These are phyloP conservation scores for Trichosanthes truncata DNA, from an alignment of 306 rosid species.

Conservation along the genomic window DNA sequence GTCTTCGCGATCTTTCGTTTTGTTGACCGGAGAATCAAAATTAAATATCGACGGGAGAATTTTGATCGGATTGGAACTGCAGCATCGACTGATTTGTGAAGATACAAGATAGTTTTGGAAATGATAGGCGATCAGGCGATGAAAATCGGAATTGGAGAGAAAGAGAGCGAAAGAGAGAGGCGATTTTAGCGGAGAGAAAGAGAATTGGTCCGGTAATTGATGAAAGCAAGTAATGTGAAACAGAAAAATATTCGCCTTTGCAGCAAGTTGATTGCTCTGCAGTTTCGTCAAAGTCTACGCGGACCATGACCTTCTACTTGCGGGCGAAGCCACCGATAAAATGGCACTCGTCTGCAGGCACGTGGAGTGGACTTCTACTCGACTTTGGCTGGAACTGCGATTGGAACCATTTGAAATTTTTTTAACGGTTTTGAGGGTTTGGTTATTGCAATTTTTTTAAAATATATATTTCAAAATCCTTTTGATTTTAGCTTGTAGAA, in stretches of 20 bases:
- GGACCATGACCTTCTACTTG: not conserved
- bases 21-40: not conserved
- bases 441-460: too few relatives aligned
- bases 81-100: too few relatives aligned
- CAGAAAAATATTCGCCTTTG: not conserved
- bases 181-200: not conserved
- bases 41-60: not conserved
- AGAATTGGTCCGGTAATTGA: not conserved
- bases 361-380: too few relatives aligned
- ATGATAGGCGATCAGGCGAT: not conserved
- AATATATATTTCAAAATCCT: too few relatives aligned
- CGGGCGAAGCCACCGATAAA: not conserved
- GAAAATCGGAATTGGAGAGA: not conserved
- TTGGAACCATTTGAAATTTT: too few relatives aligned
- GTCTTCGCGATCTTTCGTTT: not conserved
- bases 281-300: not conserved
- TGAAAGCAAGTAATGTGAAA: not conserved
- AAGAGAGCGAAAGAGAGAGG: too few relatives aligned
- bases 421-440: too few relatives aligned
- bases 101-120: not conserved
- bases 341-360: not conserved
- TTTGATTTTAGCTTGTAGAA: too few relatives aligned
- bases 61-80: not conserved
- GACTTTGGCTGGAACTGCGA: too few relatives aligned
- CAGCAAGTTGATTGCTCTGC: not conserved